Evolutionary conservation across 2,329 filamentous ascomycete species (phyloP).

Genomic region (Helminthosporium solani): DNA sequence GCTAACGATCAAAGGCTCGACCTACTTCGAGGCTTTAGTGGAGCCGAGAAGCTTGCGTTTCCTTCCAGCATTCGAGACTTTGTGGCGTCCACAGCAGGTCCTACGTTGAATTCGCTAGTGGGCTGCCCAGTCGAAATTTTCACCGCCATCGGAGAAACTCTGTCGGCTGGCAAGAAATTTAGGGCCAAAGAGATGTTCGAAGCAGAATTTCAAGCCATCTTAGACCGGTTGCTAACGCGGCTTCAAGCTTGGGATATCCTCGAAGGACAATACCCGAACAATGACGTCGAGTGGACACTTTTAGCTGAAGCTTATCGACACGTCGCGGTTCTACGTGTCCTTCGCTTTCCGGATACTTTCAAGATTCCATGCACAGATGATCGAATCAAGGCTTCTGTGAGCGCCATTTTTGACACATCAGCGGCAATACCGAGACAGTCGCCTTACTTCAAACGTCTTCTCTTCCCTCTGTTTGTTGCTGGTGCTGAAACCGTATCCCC

Average conservation of each 20-base stretch:
- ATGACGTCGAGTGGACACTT: slow-evolving; percentile 11
- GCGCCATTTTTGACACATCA: slow-evolving; percentile 12
- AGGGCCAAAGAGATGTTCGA: not conserved
- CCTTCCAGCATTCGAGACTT: slow-evolving; percentile 5
- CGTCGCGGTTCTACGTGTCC: slow-evolving; percentile 9
- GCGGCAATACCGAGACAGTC: slow-evolving; percentile 10
- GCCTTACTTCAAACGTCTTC: slow-evolving; percentile 12
- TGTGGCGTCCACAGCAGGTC: slow-evolving; percentile 1
- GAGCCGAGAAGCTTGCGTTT: slow-evolving; percentile 17
- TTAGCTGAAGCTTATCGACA: slow-evolving; percentile 14
- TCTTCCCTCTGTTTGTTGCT: slow-evolving; percentile 18
- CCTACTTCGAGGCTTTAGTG: slow-evolving; percentile 16
- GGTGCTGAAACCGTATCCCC: slow-evolving; percentile 14
- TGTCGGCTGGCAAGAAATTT: slow-evolving; percentile 8
- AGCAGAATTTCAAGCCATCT: slow-evolving; percentile 1
- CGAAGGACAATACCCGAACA: slow-evolving; percentile 3
- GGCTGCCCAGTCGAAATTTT: slow-evolving; percentile 14
- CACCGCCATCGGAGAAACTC: slow-evolving; percentile 7
- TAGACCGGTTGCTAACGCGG: slow-evolving; percentile 2
- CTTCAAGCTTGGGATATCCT: slow-evolving; percentile 5
- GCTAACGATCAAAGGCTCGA: slow-evolving; percentile 8
- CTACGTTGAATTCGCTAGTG: slow-evolving; percentile 8
- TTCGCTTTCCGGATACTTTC: slow-evolving; percentile 12
- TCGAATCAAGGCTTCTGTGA: slow-evolving; percentile 9
- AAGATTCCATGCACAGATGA: slow-evolving; percentile 9